These are phyloP conservation scores for Amanita molliuscula DNA, from an alignment of 768 basidiomycete genomes.

Conservation along the genomic window DNA sequence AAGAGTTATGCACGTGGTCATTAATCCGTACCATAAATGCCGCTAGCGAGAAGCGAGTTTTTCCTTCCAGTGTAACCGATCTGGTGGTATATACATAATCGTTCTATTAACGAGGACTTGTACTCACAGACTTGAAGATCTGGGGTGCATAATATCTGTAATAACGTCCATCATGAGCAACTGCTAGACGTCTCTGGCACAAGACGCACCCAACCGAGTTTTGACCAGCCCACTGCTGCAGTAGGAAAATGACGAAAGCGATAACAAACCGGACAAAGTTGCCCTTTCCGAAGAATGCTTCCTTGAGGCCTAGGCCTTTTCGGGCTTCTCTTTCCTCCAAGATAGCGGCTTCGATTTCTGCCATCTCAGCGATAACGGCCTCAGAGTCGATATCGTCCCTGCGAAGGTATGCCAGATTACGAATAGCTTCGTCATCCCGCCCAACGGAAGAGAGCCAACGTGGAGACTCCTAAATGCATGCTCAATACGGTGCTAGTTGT, in stretches of 20 bases:
- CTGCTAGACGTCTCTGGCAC: background rate
- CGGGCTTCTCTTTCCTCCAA: conserved; percentile 61
- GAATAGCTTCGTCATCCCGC: conserved; percentile 38
- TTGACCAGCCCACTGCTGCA: conserved; percentile 82
- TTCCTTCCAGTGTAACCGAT: conserved; percentile 55
- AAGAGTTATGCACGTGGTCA: background rate
- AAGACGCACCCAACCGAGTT: conserved; percentile 53
- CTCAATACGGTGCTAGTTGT: background rate
- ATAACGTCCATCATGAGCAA: background rate
- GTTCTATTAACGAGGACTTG: background rate
- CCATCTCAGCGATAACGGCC: conserved; percentile 48
- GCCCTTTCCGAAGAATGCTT: conserved; percentile 75
- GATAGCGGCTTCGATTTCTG: conserved; percentile 77
- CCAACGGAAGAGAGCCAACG: conserved; percentile 66
- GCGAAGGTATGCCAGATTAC: conserved; percentile 58
- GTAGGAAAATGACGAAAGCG: conserved; percentile 67
- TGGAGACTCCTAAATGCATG: conserved; percentile 50
- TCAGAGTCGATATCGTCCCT: conserved; percentile 28
- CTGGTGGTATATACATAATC: conserved; percentile 17
- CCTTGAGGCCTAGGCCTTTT: conserved; percentile 50
- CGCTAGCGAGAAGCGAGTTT: conserved; percentile 61
- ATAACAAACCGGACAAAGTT: conserved; percentile 80
- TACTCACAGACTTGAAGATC: conserved; percentile 53
- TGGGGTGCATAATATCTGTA: conserved; percentile 61
- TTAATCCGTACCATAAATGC: conserved; percentile 39